phyloP scores from a whole-genome alignment of 768 basidiomycete genomes.

The Suillus discolor region DNA sequence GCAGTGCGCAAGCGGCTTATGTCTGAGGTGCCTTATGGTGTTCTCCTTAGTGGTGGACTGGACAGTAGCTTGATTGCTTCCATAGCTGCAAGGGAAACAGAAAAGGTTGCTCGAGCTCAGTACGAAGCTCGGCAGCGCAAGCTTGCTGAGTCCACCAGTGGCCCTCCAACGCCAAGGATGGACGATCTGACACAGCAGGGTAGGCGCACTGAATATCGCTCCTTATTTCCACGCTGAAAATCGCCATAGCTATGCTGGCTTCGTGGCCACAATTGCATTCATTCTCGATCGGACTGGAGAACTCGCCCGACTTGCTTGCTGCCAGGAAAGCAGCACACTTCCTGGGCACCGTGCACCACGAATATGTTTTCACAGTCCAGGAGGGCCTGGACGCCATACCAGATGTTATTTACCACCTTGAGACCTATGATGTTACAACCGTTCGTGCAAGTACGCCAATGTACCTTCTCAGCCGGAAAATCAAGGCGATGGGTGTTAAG shows the following conservation, averaged over 20 bases:
- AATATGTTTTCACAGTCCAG: slow-evolving; percentile 97
- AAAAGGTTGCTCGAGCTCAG: slow-evolving; percentile 84
- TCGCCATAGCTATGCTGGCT: slow-evolving; percentile 62
- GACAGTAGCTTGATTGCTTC: slow-evolving; percentile 96
- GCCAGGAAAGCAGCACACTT: slow-evolving; percentile 92
- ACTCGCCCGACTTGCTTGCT: slow-evolving; percentile 93
- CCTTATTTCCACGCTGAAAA: slow-evolving; percentile 6
- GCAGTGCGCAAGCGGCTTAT: slow-evolving; percentile 95
- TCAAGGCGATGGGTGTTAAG: slow-evolving; percentile 99
- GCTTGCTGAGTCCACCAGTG: slow-evolving; percentile 53
- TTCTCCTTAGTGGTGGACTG: slow-evolving; percentile 91
- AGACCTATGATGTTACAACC: slow-evolving; percentile 99
- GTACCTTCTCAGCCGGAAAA: slow-evolving; percentile 97
- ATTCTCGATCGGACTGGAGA: slow-evolving; percentile 93
- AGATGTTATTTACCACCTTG: slow-evolving; percentile 97
- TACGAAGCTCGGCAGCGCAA: slow-evolving; percentile 68
- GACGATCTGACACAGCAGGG: slow-evolving; percentile 55
- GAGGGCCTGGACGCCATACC: slow-evolving; percentile 97
- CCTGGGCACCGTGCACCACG: slow-evolving; percentile 94
- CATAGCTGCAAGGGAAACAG: slow-evolving; percentile 93
- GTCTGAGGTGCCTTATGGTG: slow-evolving; percentile 98
- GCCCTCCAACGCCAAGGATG: slow-evolving; percentile 55
- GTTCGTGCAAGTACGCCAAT: slow-evolving; percentile 97
- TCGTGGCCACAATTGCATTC: slow-evolving; percentile 97
- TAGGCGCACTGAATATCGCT: slow-evolving; percentile 28